These are phyloP conservation scores for Polygonum maritimum DNA, from an alignment of 148 eudicot genomes.

Conservation along the genomic window DNA sequence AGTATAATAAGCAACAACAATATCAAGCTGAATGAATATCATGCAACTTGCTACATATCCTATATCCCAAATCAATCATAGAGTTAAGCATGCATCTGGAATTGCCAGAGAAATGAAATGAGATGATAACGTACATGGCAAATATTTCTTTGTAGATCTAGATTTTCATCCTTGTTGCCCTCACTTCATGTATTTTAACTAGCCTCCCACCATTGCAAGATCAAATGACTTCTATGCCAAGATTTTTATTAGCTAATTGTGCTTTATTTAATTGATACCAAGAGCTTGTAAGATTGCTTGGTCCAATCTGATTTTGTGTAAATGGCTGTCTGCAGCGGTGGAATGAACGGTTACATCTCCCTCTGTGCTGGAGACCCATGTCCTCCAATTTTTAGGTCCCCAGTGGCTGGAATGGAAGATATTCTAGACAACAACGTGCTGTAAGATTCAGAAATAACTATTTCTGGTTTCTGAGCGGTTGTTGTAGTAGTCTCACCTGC, in stretches of 20 bases:
- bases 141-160: neutral
- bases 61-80: neutral
- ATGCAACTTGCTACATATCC: neutral
- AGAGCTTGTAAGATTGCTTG: neutral
- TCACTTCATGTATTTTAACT: neutral
- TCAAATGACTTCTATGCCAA: neutral
- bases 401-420: constrained; percentile 74
- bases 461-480: neutral
- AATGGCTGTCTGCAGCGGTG: constrained; percentile 70
- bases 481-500: neutral
- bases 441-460: constrained; percentile 31
- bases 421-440: constrained; percentile 82
- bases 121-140: neutral
- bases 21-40: neutral
- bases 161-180: neutral
- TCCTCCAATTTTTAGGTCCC: constrained; percentile 86
- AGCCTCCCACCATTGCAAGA: neutral
- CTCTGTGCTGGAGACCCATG: constrained; percentile 94
- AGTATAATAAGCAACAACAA: neutral
- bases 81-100: neutral
- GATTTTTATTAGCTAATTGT: neutral
- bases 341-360: constrained; percentile 92
- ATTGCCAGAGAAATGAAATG: neutral
- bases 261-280: neutral
- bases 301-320: constrained; percentile 23